Evolutionary conservation across 164 flowering plant species (phyloP).

Genomic region (Dillenia turbinata): DNA sequence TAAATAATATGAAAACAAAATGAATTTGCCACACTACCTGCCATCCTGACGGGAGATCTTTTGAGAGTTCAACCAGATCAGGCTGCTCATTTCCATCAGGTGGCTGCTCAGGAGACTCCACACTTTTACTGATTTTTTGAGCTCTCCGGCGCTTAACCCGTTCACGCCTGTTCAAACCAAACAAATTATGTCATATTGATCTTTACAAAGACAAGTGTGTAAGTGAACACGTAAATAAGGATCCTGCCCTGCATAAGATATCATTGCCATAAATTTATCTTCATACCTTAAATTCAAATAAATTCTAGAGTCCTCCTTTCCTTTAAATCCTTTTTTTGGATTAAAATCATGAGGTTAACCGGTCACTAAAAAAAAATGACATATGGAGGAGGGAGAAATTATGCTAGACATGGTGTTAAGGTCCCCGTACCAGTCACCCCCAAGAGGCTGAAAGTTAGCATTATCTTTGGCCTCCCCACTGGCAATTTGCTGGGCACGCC

Average conservation of each 20-base stretch:
- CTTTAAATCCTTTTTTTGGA: too few relatives aligned
- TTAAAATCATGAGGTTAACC: too few relatives aligned
- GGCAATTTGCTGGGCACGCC: constrained; percentile 84
- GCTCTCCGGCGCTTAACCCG: constrained; percentile 80
- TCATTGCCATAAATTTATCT: too few relatives aligned
- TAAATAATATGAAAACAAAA: too few relatives aligned
- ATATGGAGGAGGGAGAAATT: too few relatives aligned
- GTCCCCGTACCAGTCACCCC: constrained; percentile 82
- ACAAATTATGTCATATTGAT: neutral
- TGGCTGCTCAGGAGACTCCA: constrained; percentile 19
- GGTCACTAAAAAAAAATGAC: too few relatives aligned
- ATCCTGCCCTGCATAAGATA: too few relatives aligned
- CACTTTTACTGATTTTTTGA: constrained; percentile 28
- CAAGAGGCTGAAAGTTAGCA: constrained; percentile 97
- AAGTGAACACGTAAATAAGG: neutral
- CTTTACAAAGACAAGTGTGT: neutral
- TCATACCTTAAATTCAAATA: too few relatives aligned
- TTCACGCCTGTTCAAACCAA: constrained; percentile 61
- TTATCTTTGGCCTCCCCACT: constrained; percentile 92
- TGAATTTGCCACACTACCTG: constrained; percentile 43
- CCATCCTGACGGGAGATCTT: constrained; percentile 85
- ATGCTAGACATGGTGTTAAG: too few relatives aligned
- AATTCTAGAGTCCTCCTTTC: too few relatives aligned
- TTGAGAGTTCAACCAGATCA: constrained; percentile 51
- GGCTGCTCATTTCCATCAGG: constrained; percentile 43